These are phyloP conservation scores for Condylostoma magnum DNA, from an alignment of 169 alveolate genomes.

Conservation along the genomic window DNA sequence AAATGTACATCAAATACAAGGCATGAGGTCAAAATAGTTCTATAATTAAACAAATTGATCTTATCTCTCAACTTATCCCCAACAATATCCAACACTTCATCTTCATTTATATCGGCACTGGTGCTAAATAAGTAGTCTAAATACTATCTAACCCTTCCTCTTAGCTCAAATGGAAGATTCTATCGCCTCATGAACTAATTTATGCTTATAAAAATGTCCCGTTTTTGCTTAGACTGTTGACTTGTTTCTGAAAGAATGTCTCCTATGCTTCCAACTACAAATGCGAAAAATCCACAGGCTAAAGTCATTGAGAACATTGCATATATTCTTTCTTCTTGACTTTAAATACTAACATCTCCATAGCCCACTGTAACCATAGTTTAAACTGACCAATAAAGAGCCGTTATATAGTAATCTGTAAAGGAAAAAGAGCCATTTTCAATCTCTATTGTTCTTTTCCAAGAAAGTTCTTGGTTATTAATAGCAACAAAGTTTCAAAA, in stretches of 20 bases:
- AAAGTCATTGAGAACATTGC: conserved; percentile 5
- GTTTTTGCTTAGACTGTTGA: background rate
- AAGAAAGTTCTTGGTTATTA: background rate
- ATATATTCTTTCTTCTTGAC: conserved; percentile 23
- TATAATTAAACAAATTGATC: conserved; percentile 37
- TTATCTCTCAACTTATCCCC: conserved; percentile 51
- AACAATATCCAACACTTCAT: conserved; percentile 23
- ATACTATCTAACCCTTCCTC: conserved; percentile 13
- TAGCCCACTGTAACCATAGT: conserved; percentile 63
- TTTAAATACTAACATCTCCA: conserved; percentile 45
- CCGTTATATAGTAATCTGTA: conserved; percentile 31
- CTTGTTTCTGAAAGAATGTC: background rate
- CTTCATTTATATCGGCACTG: background rate
- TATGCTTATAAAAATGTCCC: background rate
- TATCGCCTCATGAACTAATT: conserved; percentile 11
- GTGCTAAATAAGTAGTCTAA: conserved; percentile 7
- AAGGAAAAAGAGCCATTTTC: background rate
- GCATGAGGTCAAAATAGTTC: conserved; percentile 28
- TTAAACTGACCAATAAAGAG: conserved; percentile 45
- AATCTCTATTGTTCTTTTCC: background rate
- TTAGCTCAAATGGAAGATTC: background rate
- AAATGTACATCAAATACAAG: conserved; percentile 31
- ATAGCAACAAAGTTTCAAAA: background rate
- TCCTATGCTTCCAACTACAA: conserved; percentile 4
- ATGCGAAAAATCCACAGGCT: conserved; percentile 28